Conservation (phyloP, 106 monocot genomes). For the Acorus calamus region DNA sequence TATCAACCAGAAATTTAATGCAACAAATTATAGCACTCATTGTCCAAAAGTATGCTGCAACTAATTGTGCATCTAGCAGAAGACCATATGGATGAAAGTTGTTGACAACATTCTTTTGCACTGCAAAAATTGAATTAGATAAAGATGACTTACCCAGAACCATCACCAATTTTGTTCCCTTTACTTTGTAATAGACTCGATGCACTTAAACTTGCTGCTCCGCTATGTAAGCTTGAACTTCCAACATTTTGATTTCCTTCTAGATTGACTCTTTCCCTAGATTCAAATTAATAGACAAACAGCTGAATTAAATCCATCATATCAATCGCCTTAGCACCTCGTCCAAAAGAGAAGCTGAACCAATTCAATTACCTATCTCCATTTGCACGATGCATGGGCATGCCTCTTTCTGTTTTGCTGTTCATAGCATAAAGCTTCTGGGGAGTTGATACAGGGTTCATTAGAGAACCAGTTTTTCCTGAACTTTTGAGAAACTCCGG, state of each 20-base stretch:
- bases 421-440: slow-evolving; percentile 16
- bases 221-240: slow-evolving; percentile 13
- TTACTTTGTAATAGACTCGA: slow-evolving; percentile 5
- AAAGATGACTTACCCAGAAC: slow-evolving; percentile 24
- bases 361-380: slow-evolving; percentile 18
- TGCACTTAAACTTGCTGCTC: slow-evolving; percentile 1
- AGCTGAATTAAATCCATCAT: background rate
- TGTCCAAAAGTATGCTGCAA: too few species aligned
- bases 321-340: too few species aligned
- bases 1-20: too few species aligned
- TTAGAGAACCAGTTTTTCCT: slow-evolving; percentile 3
- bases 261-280: slow-evolving; percentile 11
- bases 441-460: slow-evolving; percentile 15
- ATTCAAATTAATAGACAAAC: slow-evolving; percentile 17
- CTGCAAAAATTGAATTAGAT: background rate
- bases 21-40: too few species aligned
- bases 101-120: too few species aligned
- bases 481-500: slow-evolving; percentile 11
- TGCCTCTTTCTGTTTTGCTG: slow-evolving; percentile 14
- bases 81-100: too few species aligned
- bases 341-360: too few species aligned
- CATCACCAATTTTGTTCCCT: slow-evolving; percentile 4
- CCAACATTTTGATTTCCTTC: slow-evolving; percentile 9
- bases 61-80: too few species aligned
- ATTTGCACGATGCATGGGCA: slow-evolving; percentile 6